Conservation (phyloP, 2,329 filamentous ascomycete species). For the Epichloe gansuensis region DNA sequence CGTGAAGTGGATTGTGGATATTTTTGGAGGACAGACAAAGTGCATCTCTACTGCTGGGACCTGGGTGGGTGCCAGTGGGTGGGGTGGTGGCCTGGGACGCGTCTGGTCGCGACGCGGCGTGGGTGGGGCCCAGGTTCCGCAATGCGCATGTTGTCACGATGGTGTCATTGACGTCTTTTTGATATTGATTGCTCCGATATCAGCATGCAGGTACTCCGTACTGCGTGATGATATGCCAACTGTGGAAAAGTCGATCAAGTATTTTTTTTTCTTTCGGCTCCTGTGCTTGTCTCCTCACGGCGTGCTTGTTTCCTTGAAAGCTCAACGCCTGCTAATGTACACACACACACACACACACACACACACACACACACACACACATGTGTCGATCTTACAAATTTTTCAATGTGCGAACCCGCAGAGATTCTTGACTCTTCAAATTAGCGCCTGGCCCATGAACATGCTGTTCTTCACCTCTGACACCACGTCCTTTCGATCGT, state of each 20-base stretch:
- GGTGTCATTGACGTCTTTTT: not conserved
- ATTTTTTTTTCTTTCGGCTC: too few species aligned
- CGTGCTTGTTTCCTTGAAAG: not conserved
- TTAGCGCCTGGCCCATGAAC: conserved; percentile 69
- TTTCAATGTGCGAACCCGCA: too few species aligned
- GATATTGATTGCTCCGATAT: too few species aligned
- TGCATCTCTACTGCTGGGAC: not conserved
- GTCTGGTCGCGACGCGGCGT: conserved; percentile 15
- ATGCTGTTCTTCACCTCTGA: conserved; percentile 84
- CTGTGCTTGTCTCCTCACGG: not conserved
- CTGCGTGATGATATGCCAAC: too few species aligned
- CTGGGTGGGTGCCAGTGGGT: too few species aligned
- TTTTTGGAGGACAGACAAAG: conserved; percentile 12
- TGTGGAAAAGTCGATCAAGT: too few species aligned
- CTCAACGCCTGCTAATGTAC: not conserved
- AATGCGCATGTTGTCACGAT: too few species aligned
- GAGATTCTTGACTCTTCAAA: conserved; percentile 31
- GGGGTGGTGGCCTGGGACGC: conserved; percentile 11
- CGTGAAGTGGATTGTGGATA: conserved; percentile 1
- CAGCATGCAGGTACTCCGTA: too few species aligned
- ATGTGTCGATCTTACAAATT: conserved; percentile 35
- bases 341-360: conserved; percentile 7
- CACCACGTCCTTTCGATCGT: conserved; percentile 82
- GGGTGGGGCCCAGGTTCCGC: not conserved
- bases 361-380: conserved; percentile 1